phyloP scores from a whole-genome alignment of 2,329 filamentous ascomycete genomes.

The Alternaria burnsii region DNA sequence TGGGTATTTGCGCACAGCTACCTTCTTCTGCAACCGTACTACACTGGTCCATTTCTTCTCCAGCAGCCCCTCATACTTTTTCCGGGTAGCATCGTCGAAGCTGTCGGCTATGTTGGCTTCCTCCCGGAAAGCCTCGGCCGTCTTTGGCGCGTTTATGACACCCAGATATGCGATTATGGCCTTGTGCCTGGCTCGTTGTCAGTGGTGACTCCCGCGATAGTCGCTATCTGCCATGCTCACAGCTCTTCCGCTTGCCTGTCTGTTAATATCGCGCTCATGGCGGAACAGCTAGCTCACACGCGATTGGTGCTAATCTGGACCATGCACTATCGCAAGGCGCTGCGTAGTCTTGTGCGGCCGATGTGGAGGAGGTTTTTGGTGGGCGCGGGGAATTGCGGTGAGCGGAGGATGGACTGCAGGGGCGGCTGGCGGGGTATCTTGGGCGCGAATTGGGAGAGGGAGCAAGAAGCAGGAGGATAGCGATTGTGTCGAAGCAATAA shows the following conservation, averaged over 20 bases:
- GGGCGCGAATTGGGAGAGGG: constrained; percentile 5
- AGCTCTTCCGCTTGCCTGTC: constrained; percentile 86
- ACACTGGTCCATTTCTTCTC: constrained; percentile 99
- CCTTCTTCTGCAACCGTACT: constrained; percentile 94
- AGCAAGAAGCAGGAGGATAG: constrained; percentile 10
- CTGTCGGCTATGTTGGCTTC: constrained; percentile 77
- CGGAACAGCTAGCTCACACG: constrained; percentile 41
- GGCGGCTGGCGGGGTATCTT: constrained; percentile 10
- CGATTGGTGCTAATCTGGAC: constrained; percentile 34
- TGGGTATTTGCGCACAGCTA: constrained; percentile 43
- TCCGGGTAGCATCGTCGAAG: constrained; percentile 82
- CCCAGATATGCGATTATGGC: constrained; percentile 89
- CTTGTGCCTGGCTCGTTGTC: constrained; percentile 73
- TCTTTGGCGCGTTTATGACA: constrained; percentile 74
- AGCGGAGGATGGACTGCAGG: constrained; percentile 15
- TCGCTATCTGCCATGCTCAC: constrained; percentile 61
- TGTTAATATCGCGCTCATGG: constrained; percentile 79
- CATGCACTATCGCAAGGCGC: constrained; percentile 36
- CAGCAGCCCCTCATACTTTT: constrained; percentile 92
- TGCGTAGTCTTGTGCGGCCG: constrained; percentile 9
- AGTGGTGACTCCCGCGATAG: constrained; percentile 8
- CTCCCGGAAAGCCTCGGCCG: constrained; percentile 75
- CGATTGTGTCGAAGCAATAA: constrained; percentile 12
- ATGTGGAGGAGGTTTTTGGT: constrained; percentile 25
- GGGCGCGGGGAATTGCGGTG: constrained; percentile 34